Evolutionary conservation across 192 early-diverging fungal genomes (phyloP).

Genomic region (Backusella mclennaniae): DNA sequence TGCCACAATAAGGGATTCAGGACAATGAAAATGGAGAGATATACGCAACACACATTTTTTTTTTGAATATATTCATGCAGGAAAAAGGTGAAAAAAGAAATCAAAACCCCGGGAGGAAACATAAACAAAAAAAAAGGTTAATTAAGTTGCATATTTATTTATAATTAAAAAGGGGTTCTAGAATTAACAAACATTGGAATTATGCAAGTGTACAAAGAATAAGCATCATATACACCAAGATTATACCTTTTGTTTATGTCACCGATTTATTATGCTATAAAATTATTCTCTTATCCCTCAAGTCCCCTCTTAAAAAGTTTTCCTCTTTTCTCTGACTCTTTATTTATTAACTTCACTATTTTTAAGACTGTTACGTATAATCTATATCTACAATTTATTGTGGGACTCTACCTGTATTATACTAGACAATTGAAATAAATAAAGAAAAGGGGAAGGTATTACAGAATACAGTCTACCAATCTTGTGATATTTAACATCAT

Average conservation of each 20-base stretch:
- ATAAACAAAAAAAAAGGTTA: background rate
- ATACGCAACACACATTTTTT: background rate
- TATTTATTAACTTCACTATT: background rate
- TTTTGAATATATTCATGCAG: background rate
- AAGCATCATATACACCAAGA: background rate
- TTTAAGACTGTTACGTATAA: background rate
- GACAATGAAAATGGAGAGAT: background rate
- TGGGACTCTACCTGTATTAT: background rate
- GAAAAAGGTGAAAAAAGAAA: background rate
- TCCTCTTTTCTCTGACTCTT: background rate
- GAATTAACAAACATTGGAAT: background rate
- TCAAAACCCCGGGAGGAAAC: background rate
- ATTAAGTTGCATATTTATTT: constrained; percentile 1
- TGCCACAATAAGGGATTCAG: background rate
- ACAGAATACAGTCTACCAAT: background rate
- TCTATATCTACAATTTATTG: background rate
- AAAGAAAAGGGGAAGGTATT: background rate
- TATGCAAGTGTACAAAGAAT: background rate
- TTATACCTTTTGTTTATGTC: background rate
- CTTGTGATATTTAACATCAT: background rate
- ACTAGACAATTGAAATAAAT: background rate
- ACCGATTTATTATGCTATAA: background rate
- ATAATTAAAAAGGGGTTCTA: background rate
- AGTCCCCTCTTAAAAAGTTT: background rate
- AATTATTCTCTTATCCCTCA: background rate